Evolutionary conservation across 345 rosid species (phyloP).

Genomic region (Lumnitzera racemosa): DNA sequence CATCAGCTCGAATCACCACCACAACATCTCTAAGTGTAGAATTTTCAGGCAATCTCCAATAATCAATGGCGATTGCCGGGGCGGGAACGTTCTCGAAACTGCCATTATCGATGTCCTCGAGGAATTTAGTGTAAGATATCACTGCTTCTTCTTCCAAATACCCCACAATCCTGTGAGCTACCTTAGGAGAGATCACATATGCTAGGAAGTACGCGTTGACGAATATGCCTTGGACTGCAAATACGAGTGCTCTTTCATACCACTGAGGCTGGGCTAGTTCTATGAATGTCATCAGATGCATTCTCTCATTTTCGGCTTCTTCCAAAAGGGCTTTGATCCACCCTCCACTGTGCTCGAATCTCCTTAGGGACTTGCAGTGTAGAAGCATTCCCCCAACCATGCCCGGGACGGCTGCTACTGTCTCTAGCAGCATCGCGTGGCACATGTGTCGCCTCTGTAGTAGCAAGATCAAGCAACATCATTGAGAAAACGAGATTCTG

Average conservation of each 20-base stretch:
- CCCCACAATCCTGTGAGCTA: slow-evolving; percentile 51
- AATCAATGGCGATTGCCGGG: slow-evolving; percentile 59
- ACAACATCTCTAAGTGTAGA: slow-evolving; percentile 56
- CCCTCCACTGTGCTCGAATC: slow-evolving; percentile 58
- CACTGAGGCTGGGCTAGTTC: slow-evolving; percentile 45
- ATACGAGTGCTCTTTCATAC: slow-evolving; percentile 49
- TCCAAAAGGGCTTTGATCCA: slow-evolving; percentile 63
- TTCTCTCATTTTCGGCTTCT: slow-evolving; percentile 63
- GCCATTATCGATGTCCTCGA: slow-evolving; percentile 47
- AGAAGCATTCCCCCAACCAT: slow-evolving; percentile 70
- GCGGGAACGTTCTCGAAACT: slow-evolving; percentile 43
- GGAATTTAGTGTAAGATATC: slow-evolving; percentile 49
- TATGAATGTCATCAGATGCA: slow-evolving; percentile 65
- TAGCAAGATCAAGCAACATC: not conserved
- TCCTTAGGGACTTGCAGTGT: slow-evolving; percentile 48
- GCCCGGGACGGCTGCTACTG: slow-evolving; percentile 57
- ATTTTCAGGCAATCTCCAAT: slow-evolving; percentile 47
- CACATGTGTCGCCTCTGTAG: slow-evolving; percentile 56
- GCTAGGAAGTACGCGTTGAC: slow-evolving; percentile 48
- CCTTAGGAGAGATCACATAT: slow-evolving; percentile 46
- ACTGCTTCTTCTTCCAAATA: slow-evolving; percentile 64
- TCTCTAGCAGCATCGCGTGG: slow-evolving; percentile 61
- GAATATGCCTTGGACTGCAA: slow-evolving; percentile 55
- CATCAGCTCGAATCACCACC: slow-evolving; percentile 52
- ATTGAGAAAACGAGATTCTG: not conserved